Base-by-base conservation (phyloP, 257 asterid genomes). In the Euphrasia confusa region DNA sequence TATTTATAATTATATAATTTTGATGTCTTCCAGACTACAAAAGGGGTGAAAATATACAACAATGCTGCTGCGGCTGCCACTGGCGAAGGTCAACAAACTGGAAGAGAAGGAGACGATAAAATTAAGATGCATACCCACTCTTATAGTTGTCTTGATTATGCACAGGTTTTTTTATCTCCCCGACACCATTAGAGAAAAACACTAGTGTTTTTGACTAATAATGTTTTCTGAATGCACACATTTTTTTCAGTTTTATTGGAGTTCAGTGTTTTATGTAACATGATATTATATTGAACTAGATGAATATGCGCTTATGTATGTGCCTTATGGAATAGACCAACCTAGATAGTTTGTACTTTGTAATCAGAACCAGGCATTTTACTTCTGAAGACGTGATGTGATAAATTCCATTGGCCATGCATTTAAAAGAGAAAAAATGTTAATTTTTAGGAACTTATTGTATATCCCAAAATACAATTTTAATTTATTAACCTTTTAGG, bases 91-190 rank as follows among this genome's bases (percentile, higher is more conserved):
- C 86, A 70, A 68, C 83, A 72, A 32, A 61, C 63, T 54, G 93
- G 97, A 64, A 83, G 81, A 77, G 96, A 83, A 71, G 95, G 94
- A 69, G 96, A 87, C 50, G 97, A 90, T 33, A 90, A 90, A 75
- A 76, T 78, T 53, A 90, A 90, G 79, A 50, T 90, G 90, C 97
- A 90, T 54, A 87, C 95, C 0, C 97, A 90, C 72, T 87, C 96
- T 2, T 90, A 87, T 60, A 87, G 97, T 55, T 90, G 97, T 72
- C 84, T 90, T 49, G 96, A 90, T 69, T 90, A 90, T 75, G 79
- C 97, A 56, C 97, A 89, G 97, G 97, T 89, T 70, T 60, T 70
- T 60, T 61, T 67, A 50, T 61, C 77, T 56, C 44, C 67, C 54
- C 12, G 42, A 58, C 59, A 15, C 52, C 37, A 60, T 11, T 49